Percentiles rank a stretch among this genome's conserved stretches.
phyloP scores from a whole-genome alignment of 495 filamentous ascomycete species.

The Aeminium ludgeri region DNA sequence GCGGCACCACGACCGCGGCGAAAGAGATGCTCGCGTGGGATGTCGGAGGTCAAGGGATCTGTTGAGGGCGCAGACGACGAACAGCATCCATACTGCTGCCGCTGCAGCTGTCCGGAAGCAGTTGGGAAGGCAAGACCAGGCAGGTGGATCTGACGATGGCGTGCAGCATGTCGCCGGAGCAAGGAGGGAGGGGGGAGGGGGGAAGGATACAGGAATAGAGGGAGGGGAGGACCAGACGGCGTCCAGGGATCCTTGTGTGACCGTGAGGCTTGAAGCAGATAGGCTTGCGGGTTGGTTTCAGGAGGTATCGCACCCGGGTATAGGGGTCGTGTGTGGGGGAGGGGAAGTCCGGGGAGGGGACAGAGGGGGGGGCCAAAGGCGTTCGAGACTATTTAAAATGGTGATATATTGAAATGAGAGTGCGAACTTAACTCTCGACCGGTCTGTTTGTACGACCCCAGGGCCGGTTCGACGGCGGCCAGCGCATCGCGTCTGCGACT shows the following conservation, averaged over 20 bases:
- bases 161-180: constrained; percentile 10
- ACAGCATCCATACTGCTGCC: constrained; percentile 10
- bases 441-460: too few relatives aligned
- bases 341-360: background rate
- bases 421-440: too few relatives aligned
- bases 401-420: too few relatives aligned
- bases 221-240: too few relatives aligned
- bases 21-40: too few relatives aligned
- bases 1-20: too few relatives aligned
- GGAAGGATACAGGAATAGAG: too few relatives aligned
- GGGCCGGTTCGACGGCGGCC: too few relatives aligned
- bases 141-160: constrained; percentile 2
- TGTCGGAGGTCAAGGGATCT: constrained; percentile 8
- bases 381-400: too few relatives aligned
- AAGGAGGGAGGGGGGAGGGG: background rate
- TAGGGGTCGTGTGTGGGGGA: background rate
- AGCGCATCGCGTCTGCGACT: too few relatives aligned
- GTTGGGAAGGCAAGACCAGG: background rate
- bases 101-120: constrained; percentile 5
- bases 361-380: too few relatives aligned
- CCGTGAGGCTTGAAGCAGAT: constrained; percentile 16
- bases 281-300: constrained; percentile 11
- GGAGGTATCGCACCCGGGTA: constrained; percentile 8
- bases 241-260: too few relatives aligned
- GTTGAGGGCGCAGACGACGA: constrained; percentile 2